Base-by-base conservation (phyloP, 495 filamentous ascomycete genomes). In the Aspergillus hancockii region DNA sequence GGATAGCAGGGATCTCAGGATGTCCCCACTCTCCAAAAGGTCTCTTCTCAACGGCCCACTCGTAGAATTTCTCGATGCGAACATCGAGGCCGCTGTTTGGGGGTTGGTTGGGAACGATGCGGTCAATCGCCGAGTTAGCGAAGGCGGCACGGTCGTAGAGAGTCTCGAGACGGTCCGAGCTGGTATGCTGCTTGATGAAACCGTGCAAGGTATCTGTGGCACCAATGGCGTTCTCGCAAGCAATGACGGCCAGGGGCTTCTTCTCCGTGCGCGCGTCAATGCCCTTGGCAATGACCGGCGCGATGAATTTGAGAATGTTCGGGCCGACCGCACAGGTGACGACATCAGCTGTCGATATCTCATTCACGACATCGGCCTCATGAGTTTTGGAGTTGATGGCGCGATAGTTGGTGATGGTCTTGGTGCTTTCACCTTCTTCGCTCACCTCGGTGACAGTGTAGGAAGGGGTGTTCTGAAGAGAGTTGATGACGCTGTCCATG, bases 241-340 rank as follows among this genome's bases (percentile, higher is more conserved):
- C 94, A 73, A 98, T 94, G 68, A 98, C 90, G 8, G 92, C 91
- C 40, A 96, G 68, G 4, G 93, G 93, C 53, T 82, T 83, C 41
- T 81, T 71, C n/a, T 79, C 81, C 34, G 84, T 83, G 40, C 95
- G 90, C 51, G 81, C 79, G 63, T 90, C 85, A 63, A 98, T 88
- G 52, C 90, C 94, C 80, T 93, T 93, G 71, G 91, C 92, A 67
- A 98, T 94, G 64, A 90, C 87, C 8, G 91, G 89, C 40, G 94
- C 94, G 74, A 98, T 91, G 79, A 96, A 96, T 75, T 92, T 91
- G 70, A 98, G 89, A 74, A 98, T 86, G 71, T 91, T 91, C 62
- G 94, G 94, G 58, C 95, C 95, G 59, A 98, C 94, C 46, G 94
- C 94, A 71, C 95, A 98, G 57, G 94, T 98, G 55, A 98, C 90